Conservation (phyloP, 2,329 filamentous ascomycete genomes). For the Gyromitra esculenta region DNA sequence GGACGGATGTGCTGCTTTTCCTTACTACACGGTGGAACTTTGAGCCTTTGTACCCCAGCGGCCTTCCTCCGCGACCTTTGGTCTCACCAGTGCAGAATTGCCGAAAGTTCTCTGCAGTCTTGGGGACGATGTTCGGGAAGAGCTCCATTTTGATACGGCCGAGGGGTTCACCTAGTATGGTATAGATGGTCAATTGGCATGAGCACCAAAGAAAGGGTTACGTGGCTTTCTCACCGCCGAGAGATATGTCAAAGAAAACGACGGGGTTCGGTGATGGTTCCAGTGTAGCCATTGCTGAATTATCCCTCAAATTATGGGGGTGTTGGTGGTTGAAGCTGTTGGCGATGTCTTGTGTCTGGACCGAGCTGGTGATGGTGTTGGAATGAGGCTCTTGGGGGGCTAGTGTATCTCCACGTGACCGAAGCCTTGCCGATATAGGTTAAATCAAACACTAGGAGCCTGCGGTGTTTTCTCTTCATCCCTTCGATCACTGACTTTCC, state of each 20-base stretch:
- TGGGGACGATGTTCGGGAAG: constrained; percentile 82
- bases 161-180: constrained; percentile 75
- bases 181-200: constrained; percentile 17
- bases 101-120: constrained; percentile 95
- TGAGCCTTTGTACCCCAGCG: constrained; percentile 92
- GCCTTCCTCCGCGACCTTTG: constrained; percentile 77
- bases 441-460: constrained; percentile 2
- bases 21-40: constrained; percentile 93
- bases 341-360: constrained; percentile 16
- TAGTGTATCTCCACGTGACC: constrained; percentile 14
- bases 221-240: constrained; percentile 71
- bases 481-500: not conserved
- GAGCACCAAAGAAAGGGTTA: constrained; percentile 20
- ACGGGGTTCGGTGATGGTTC: constrained; percentile 62
- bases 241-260: constrained; percentile 80
- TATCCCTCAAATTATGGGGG: not conserved
- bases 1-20: constrained; percentile 54
- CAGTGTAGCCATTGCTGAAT: constrained; percentile 34
- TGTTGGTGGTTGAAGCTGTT: constrained; percentile 22
- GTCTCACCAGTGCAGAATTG: constrained; percentile 96
- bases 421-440: not conserved
- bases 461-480: not conserved
- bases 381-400: constrained; percentile 22
- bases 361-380: constrained; percentile 7
- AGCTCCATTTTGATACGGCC: constrained; percentile 91